A percentile compares a stretch with the other conserved stretches of the same genome.
Conservation (phyloP, 495 filamentous ascomycete genomes). For the Mytilinidion resinicola region DNA sequence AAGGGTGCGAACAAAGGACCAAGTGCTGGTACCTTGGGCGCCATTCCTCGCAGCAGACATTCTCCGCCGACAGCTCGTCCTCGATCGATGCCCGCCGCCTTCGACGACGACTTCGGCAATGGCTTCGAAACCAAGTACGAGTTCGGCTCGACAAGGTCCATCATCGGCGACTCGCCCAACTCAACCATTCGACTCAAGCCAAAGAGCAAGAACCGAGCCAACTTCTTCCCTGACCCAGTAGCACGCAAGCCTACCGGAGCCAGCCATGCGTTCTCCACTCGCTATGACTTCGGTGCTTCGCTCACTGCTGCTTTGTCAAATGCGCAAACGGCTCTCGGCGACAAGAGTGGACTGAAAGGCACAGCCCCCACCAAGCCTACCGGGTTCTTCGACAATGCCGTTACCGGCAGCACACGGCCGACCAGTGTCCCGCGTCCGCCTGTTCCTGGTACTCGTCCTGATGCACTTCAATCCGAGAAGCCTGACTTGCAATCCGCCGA, state of each 20-base stretch:
- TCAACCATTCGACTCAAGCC: slow-evolving; percentile 39
- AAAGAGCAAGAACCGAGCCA: slow-evolving; percentile 25
- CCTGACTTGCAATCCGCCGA: slow-evolving; percentile 71
- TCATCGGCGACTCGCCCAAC: slow-evolving; percentile 46
- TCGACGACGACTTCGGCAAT: slow-evolving; percentile 62
- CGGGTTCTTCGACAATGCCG: slow-evolving; percentile 28
- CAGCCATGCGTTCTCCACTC: slow-evolving; percentile 76
- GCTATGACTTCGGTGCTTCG: slow-evolving; percentile 91
- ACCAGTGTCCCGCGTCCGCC: slow-evolving; percentile 13
- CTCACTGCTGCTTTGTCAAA: slow-evolving; percentile 74
- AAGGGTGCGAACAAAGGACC: slow-evolving; percentile 38
- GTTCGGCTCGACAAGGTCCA: slow-evolving; percentile 48
- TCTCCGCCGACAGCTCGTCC: slow-evolving; percentile 47
- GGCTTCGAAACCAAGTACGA: slow-evolving; percentile 48
- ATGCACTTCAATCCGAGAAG: slow-evolving; percentile 45
- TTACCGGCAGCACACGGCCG: slow-evolving; percentile 20
- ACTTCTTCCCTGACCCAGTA: slow-evolving; percentile 34
- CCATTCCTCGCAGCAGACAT: slow-evolving; percentile 72
- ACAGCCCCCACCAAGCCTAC: slow-evolving; percentile 2
- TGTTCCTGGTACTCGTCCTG: slow-evolving; percentile 36
- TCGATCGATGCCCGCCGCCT: slow-evolving; percentile 55
- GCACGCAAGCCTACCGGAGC: slow-evolving; percentile 52
- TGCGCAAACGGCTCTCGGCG: slow-evolving; percentile 48
- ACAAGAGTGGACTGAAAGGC: slow-evolving; percentile 39
- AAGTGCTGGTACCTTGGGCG: slow-evolving; percentile 48